Evolutionary conservation across 495 filamentous ascomycete species (phyloP), one percentile per base, ranked within the genome.

Genomic region (Echria macrotheca): DNA sequence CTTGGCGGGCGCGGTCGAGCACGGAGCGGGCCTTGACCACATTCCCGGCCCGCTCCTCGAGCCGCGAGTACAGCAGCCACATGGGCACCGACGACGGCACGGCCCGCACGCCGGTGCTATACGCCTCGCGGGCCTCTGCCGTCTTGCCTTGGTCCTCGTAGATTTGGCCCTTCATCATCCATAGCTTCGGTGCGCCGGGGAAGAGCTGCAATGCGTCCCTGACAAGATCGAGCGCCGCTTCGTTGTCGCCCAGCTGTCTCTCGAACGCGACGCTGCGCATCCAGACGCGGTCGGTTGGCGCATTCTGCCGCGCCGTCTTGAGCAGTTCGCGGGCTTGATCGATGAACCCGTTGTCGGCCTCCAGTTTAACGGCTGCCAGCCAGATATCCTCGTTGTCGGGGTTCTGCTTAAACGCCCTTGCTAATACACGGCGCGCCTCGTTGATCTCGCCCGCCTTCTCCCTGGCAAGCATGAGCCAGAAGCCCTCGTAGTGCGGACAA

Each of bases 101-200:
- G 12, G 88, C 90, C 39, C 90, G 85, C 2, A 89, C 94, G 33
- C 94, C 93, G 28, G 86, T 86, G 52, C 79, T 80, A 68, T 93
- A 97, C 1, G 94, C 91, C 62, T 99, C 89, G 38, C 91, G 80
- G 3, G 94, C 93, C 61, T 94, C 85, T 0, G 87, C 82, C 29
- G 86, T 69, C 61, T 86, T 86, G 51, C 73, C 78, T 43, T 86
- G 77, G 12, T 79, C 70, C 56, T 95, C 86, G 76, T 97, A 99
- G 52, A 97, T 88, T 56, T 99, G 93, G 3, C 94, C 93, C 69
- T 97, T 99, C 73, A 95, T 88, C 87, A 96, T 96, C 84, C 89
- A 95, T 9, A 99, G 78, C 64, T 96, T 96, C 45, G 87, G 81
- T 1, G 84, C 79, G 39, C 80, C 79, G 9, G 94, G 91, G 67